Evolutionary conservation across 2,329 filamentous ascomycete genomes (phyloP).

Genomic region (Botrytis porri): DNA sequence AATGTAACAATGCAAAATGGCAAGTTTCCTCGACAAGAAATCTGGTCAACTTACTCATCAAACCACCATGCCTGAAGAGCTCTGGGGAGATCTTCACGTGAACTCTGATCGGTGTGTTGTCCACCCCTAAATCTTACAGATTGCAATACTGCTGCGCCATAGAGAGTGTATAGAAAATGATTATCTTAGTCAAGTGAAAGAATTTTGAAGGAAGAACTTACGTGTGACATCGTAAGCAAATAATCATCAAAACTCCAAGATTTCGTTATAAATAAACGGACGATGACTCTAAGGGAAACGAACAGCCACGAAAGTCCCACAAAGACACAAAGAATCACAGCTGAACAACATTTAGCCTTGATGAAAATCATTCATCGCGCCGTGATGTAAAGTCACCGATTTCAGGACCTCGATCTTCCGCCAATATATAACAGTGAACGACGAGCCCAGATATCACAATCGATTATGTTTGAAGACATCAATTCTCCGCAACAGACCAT

Average conservation of each 20-base stretch:
- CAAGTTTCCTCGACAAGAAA: background rate
- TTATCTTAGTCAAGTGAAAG: background rate
- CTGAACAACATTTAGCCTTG: slow-evolving; percentile 21
- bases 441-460: background rate
- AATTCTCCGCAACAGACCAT: background rate
- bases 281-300: slow-evolving; percentile 29
- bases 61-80: slow-evolving; percentile 47
- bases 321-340: slow-evolving; percentile 26
- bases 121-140: slow-evolving; percentile 30
- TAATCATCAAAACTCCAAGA: slow-evolving; percentile 32
- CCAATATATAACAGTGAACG: background rate
- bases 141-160: slow-evolving; percentile 22
- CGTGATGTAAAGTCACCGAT: background rate
- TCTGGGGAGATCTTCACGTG: slow-evolving; percentile 22
- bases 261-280: slow-evolving; percentile 29
- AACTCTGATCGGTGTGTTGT: slow-evolving; percentile 24
- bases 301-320: slow-evolving; percentile 30
- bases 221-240: slow-evolving; percentile 28
- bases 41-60: slow-evolving; percentile 45
- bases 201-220: slow-evolving; percentile 18
- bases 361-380: background rate
- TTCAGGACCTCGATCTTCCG: slow-evolving; percentile 8
- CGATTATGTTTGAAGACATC: background rate
- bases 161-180: slow-evolving; percentile 29
- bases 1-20: background rate